Evolutionary conservation across 2,329 filamentous ascomycete genomes (phyloP), one percentile per base, ranked within the genome.

Genomic region (Capronia epimyces): DNA sequence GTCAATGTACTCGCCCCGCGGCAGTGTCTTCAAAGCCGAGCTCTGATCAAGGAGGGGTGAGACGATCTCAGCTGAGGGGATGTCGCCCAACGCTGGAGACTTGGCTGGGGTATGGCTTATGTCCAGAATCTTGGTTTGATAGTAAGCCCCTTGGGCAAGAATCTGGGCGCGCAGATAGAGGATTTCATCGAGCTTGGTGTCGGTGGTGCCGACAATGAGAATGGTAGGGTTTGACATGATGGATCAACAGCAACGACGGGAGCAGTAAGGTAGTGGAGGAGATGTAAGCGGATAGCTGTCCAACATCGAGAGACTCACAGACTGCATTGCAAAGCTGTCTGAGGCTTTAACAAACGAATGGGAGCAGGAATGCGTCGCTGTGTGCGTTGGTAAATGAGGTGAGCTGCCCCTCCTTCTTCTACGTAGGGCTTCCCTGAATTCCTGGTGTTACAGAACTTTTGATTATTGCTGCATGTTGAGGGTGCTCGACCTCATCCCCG

Each of bases 121-220:
- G 57, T 83, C 80, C 50, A 82, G 71, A 21, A 82, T 60, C 3
- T 73, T 70, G 7, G 79, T 71, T 13, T 64, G 59, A 15, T 64
- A n/a, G n/a, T n/a, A 63, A 12, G 57, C 46, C 8, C 50, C 56
- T 42, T 61, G 57, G 41, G 59, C 49, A 43, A 70, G 49, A 48
- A 82, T 74, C 32, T 71, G 68, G 2, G 72, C 64, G 41, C 73
- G 72, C 1, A 83, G 67, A 61, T 75, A 83, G 2, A 78, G 65
- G 1, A 83, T 69, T 62, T 85, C 81, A 3, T 75, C 64, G 9
- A 81, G 69, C 62, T 85, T 86, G 25, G 81, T 83, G 61, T 86
- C 82, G 61, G 78, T 81, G 12, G 81, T 85, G 16, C 82, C 82
- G 18, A 85, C 64, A 12, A 84, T 66, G 44, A 77, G 68, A 46